phyloP scores from a whole-genome alignment of 805 yeast species.

The Brettanomyces bruxellensis region DNA sequence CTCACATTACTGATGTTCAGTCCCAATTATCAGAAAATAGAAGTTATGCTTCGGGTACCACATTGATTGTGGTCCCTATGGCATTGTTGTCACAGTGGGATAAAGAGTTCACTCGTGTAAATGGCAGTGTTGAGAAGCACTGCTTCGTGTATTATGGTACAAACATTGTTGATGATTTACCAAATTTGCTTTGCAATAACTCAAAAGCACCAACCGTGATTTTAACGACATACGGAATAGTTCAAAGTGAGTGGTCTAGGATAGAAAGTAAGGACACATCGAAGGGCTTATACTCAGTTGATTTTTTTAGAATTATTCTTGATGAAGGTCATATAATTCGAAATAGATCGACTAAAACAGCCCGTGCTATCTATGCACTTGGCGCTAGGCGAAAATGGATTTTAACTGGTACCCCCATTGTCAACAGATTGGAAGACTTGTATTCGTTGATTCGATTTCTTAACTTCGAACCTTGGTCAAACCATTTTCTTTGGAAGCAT shows the following conservation, averaged over 20 bases:
- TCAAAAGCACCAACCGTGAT: conserved; percentile 55
- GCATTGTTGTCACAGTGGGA: conserved; percentile 90
- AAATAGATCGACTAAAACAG: conserved; percentile 68
- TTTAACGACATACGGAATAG: conserved; percentile 81
- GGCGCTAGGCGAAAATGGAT: conserved; percentile 67
- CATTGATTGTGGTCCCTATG: conserved; percentile 83
- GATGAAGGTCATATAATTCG: conserved; percentile 91
- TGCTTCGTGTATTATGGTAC: conserved; percentile 73
- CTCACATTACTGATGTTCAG: conserved; percentile 6
- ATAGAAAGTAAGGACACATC: conserved; percentile 25
- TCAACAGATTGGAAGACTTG: conserved; percentile 79
- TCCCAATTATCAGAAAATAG: not conserved
- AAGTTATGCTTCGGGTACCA: conserved; percentile 57
- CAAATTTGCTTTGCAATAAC: conserved; percentile 30
- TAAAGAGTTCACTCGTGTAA: conserved; percentile 58
- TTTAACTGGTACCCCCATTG: conserved; percentile 88
- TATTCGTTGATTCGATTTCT: conserved; percentile 69
- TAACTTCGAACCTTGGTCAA: conserved; percentile 83
- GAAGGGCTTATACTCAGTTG: conserved; percentile 59
- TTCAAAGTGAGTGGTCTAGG: conserved; percentile 64
- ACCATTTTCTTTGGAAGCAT: conserved; percentile 77
- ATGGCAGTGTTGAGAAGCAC: conserved; percentile 25
- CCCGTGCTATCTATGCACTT: conserved; percentile 68
- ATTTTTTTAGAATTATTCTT: conserved; percentile 59
- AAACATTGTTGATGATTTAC: conserved; percentile 42